Evolutionary conservation across 805 yeast genomes (phyloP), one percentile per base, ranked within the genome.

Genomic region (Hanseniaspora mollemarum): DNA sequence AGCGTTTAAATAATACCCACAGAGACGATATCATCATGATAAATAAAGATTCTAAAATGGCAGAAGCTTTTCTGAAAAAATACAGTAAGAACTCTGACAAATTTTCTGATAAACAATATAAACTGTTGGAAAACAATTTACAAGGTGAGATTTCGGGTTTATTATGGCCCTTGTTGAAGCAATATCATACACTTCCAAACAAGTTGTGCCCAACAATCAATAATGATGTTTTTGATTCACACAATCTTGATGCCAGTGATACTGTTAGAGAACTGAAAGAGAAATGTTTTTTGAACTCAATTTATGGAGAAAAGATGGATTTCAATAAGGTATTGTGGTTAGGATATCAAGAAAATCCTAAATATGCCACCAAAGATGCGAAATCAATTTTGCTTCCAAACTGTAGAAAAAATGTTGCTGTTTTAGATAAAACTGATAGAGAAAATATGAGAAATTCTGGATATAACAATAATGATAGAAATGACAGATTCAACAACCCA

Each of bases 21-120:
- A 84, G 81, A 56, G 70, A 78, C 29, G 92, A 87, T 33, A 78
- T 82, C 22, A 62, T 92, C 40, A 70, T 81, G 50, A 72, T 88
- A 13, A 80, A 94, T 26, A 75, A 73, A 22, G 71, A 73, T 32
- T 46, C 50, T 3, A 3, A 25, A 12, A 28, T 46, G 16, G 50
- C 32, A 6, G 28, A 37, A 22, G 13, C n/a, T 6, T 37, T 37
- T 37, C 22, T 37, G 28, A 37, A 37, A 21, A 37, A 37, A 12
- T 37, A 37, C 22, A 3, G 7, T 10, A 5, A 21, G 15, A 37
- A 37, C 22, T 15, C 5, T 22, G 7, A 9, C 5, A 21, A 19
- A 3, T 37, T 37, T 37, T 6, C 21, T 22, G 15, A 22, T 37
- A 25, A 22, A 8, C 24, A 39, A n/a, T 25, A 39, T 10, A 39